Conservation (phyloP, 1,284 basidiomycete species). For the Apiotrichum domesticum region DNA sequence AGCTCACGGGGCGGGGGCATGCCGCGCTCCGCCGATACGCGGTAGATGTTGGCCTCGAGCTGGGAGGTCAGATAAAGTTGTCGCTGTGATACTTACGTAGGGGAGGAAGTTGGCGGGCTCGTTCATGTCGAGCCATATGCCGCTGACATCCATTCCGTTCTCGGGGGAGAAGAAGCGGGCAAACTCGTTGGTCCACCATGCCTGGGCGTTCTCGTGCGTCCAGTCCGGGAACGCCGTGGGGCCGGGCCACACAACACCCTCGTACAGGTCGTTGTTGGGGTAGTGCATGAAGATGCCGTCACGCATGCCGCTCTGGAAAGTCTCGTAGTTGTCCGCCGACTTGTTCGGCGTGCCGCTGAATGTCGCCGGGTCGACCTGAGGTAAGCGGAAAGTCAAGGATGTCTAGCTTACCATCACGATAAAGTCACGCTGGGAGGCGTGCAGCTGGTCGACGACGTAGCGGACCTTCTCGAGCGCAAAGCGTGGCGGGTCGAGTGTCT, state of each 20-base stretch:
- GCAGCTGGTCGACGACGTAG: constrained; percentile 59
- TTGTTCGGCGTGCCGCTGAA: constrained; percentile 29
- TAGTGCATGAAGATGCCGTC: constrained; percentile 60
- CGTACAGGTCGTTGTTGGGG: constrained; percentile 55
- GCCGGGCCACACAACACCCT: constrained; percentile 67
- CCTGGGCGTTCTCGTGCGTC: constrained; percentile 56
- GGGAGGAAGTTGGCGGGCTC: constrained; percentile 51
- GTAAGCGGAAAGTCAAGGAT: too few relatives aligned
- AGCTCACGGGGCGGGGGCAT: constrained; percentile 14
- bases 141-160: constrained; percentile 19
- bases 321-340: constrained; percentile 49
- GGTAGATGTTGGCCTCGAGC: constrained; percentile 26
- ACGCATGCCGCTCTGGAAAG: constrained; percentile 55
- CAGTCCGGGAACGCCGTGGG: constrained; percentile 62
- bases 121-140: constrained; percentile 62
- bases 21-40: constrained; percentile 17
- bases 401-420: constrained; percentile 54
- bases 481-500: constrained; percentile 62
- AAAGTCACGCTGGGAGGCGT: constrained; percentile 56
- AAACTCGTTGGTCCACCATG: constrained; percentile 61
- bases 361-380: constrained; percentile 57
- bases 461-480: constrained; percentile 60
- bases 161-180: constrained; percentile 53
- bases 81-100: constrained; percentile 8
- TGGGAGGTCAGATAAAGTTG: not conserved